Evolutionary conservation across 306 rosid genomes (phyloP).

Genomic region (Arachis stenosperma): DNA sequence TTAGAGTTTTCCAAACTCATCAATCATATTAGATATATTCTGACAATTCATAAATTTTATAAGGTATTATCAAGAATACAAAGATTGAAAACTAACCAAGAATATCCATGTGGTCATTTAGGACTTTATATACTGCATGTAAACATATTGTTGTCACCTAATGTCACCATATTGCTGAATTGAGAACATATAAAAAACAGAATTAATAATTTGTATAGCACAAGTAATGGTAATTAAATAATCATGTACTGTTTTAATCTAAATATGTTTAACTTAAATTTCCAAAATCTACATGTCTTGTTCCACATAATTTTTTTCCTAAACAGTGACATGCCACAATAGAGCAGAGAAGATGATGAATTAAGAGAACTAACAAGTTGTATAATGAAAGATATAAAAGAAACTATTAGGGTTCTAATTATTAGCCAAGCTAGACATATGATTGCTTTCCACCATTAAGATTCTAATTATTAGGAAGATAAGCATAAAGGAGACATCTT

Average conservation of each 20-base stretch:
- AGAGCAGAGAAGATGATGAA: too few species aligned
- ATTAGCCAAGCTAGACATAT: background rate
- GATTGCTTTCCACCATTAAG: too few species aligned
- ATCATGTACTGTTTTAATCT: too few species aligned
- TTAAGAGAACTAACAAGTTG: too few species aligned
- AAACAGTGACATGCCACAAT: background rate
- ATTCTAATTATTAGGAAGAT: too few species aligned
- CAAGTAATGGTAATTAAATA: background rate
- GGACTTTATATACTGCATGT: too few species aligned
- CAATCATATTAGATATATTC: slow-evolving; percentile 18
- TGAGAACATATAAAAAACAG: background rate
- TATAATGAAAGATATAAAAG: too few species aligned
- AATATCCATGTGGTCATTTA: slow-evolving; percentile 93
- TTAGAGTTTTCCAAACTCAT: too few species aligned
- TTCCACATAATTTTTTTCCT: slow-evolving; percentile 13
- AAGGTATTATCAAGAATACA: slow-evolving; percentile 27
- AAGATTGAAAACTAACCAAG: slow-evolving; percentile 83
- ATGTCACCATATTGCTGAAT: slow-evolving; percentile 94
- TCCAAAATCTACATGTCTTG: background rate
- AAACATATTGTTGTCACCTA: slow-evolving; percentile 32
- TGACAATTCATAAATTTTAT: background rate
- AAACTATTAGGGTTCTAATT: too few species aligned
- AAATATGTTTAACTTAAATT: background rate
- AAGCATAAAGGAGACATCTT: too few species aligned
- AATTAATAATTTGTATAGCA: slow-evolving; percentile 32